These are phyloP conservation scores for Herpetospermum pedunculosum DNA, from an alignment of 306 rosid genomes.

Conservation along the genomic window DNA sequence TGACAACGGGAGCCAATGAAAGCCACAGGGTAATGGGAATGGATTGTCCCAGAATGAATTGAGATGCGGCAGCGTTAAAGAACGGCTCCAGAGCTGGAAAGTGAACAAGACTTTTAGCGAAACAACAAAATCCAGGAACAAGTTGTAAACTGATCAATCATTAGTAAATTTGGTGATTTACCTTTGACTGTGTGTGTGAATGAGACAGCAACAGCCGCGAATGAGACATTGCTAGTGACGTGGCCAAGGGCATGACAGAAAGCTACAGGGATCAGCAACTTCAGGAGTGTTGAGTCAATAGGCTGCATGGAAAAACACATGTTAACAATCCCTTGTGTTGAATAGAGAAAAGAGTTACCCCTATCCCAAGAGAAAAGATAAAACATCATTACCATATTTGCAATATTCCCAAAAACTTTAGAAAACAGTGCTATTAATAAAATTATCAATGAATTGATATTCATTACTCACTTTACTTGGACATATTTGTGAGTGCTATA, in stretches of 20 bases:
- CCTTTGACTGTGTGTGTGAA: conserved; percentile 50
- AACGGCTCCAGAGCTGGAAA: conserved; percentile 49
- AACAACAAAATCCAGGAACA: not conserved
- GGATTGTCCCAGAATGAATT: conserved; percentile 34
- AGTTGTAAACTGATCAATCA: too few species aligned
- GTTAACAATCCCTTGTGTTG: not conserved
- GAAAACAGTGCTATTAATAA: not conserved
- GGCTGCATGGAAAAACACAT: conserved; percentile 23
- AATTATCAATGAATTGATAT: not conserved
- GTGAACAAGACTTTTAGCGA: not conserved
- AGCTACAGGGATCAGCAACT: conserved; percentile 42
- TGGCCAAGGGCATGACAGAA: conserved; percentile 48
- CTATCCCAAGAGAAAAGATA: too few species aligned
- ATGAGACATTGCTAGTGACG: conserved; percentile 45
- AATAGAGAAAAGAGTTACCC: not conserved
- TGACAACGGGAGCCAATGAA: conserved; percentile 42
- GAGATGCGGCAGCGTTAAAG: conserved; percentile 52
- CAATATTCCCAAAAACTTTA: not conserved
- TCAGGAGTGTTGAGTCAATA: conserved; percentile 28
- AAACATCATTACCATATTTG: not conserved
- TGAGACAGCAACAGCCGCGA: conserved; percentile 53
- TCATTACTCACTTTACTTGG: not conserved
- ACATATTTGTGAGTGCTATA: not conserved
- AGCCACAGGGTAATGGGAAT: conserved; percentile 39
- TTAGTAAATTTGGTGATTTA: not conserved